Evolutionary conservation across 768 basidiomycete species (phyloP).

Genomic region (Boletus tylopilopsis): DNA sequence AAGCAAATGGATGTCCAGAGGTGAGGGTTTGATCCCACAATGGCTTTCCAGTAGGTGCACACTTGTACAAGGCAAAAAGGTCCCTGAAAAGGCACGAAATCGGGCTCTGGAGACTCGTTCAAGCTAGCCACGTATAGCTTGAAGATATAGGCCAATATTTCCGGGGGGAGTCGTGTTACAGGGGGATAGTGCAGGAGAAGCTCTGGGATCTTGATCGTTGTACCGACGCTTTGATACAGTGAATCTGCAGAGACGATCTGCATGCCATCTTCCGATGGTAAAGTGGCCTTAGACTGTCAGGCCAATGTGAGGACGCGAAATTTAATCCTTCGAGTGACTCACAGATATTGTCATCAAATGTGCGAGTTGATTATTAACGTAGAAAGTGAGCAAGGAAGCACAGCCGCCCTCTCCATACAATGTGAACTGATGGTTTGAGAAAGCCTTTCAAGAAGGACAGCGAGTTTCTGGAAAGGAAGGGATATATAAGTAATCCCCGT

Average conservation of each 20-base stretch:
- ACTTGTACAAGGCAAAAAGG: conserved; percentile 15
- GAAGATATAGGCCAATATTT: conserved; percentile 35
- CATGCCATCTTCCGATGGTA: not conserved
- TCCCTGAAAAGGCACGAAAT: not conserved
- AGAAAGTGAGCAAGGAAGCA: too few species aligned
- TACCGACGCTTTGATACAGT: not conserved
- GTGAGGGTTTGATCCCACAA: conserved; percentile 7
- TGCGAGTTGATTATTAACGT: too few species aligned
- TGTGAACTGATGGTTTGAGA: too few species aligned
- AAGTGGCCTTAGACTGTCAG: not conserved
- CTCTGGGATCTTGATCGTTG: not conserved
- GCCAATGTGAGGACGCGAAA: not conserved
- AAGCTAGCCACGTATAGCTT: not conserved
- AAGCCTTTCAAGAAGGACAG: too few species aligned
- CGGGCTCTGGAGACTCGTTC: not conserved
- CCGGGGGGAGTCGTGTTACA: conserved; percentile 10
- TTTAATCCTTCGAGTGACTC: too few species aligned
- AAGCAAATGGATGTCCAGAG: conserved; percentile 24
- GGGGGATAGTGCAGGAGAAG: not conserved
- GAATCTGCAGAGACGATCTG: not conserved
- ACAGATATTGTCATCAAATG: too few species aligned
- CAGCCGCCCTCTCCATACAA: too few species aligned
- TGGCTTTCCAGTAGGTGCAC: conserved; percentile 18
- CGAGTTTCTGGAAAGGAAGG: too few species aligned
- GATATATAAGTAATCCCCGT: too few species aligned